Conservation (phyloP, 257 asterid genomes). For the Craterostigma plantagineum region DNA sequence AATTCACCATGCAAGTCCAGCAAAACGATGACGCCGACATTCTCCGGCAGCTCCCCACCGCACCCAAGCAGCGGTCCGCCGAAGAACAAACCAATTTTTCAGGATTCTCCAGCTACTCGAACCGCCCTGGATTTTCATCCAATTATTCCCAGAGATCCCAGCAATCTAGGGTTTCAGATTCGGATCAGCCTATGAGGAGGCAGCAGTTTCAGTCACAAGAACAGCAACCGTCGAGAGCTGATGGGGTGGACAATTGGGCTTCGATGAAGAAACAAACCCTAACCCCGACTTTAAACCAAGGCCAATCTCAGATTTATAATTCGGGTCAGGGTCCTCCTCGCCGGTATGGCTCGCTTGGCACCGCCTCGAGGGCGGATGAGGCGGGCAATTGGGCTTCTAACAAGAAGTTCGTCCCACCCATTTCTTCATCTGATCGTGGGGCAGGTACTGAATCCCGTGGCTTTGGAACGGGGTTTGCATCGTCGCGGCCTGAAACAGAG, state of each 20-base stretch:
- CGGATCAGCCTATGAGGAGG: conserved; percentile 36
- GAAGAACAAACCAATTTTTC: conserved; percentile 55
- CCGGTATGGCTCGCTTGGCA: conserved; percentile 29
- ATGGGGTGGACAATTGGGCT: conserved; percentile 79
- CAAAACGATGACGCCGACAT: conserved; percentile 52
- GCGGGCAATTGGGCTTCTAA: conserved; percentile 59
- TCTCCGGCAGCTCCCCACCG: conserved; percentile 74
- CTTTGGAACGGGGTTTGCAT: no score
- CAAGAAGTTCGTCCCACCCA: conserved; percentile 22
- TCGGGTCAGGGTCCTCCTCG: conserved; percentile 15
- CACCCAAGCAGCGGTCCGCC: conserved; percentile 66
- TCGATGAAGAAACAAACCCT: conserved; percentile 44
- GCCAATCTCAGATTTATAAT: conserved; percentile 13
- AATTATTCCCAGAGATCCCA: conserved; percentile 21
- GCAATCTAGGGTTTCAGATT: conserved; percentile 40
- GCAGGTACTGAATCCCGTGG: no score
- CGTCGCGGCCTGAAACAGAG: conserved; percentile 35
- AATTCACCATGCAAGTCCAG: conserved; percentile 32
- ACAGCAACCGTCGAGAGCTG: conserved; percentile 57
- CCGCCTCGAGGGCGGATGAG: conserved; percentile 54
- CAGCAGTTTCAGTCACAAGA: conserved; percentile 32
- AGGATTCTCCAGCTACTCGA: conserved; percentile 58
- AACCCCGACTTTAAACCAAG: no score
- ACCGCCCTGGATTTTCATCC: conserved; percentile 19
- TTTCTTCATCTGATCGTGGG: neutral